Percentiles rank a stretch among this genome's conserved stretches.
phyloP scores from a whole-genome alignment of 1,284 basidiomycete species.

The Moniliella sp. region DNA sequence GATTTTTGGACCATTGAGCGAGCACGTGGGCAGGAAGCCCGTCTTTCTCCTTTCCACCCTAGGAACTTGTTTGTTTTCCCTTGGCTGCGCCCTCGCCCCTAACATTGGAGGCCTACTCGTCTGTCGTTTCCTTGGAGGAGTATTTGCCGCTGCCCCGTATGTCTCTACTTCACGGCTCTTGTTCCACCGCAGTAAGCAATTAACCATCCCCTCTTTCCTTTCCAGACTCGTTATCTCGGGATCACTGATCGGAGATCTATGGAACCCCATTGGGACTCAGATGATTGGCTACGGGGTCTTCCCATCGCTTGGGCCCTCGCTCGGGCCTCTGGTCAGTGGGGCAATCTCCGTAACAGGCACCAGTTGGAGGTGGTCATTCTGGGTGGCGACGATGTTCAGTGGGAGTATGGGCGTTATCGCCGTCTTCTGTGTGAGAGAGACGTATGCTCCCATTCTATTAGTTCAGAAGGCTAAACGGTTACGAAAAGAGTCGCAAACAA shows the following conservation, averaged over 20 bases:
- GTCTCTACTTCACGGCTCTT: too few relatives aligned
- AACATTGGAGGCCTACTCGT: slow-evolving; percentile 46
- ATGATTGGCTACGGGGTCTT: slow-evolving; percentile 49
- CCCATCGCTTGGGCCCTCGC: slow-evolving; percentile 52
- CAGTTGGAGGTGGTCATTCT: slow-evolving; percentile 53
- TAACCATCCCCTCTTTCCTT: too few relatives aligned
- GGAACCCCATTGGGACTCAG: slow-evolving; percentile 51
- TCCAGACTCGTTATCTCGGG: slow-evolving; percentile 40
- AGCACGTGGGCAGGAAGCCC: slow-evolving; percentile 42
- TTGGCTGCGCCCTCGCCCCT: slow-evolving; percentile 45
- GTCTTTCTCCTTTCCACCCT: slow-evolving; percentile 47
- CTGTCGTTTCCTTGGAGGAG: slow-evolving; percentile 49
- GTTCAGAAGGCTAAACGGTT: slow-evolving; percentile 39
- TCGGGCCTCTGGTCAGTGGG: slow-evolving; percentile 48
- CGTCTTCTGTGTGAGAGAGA: slow-evolving; percentile 54
- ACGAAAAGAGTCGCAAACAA: slow-evolving; percentile 46
- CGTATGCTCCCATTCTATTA: slow-evolving; percentile 43
- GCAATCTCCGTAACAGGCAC: slow-evolving; percentile 39
- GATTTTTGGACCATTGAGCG: slow-evolving; percentile 47
- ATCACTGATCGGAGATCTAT: slow-evolving; percentile 42
- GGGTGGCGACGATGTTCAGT: slow-evolving; percentile 49
- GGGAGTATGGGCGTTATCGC: slow-evolving; percentile 40
- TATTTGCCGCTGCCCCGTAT: slow-evolving; percentile 40
- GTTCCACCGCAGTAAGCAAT: too few relatives aligned
- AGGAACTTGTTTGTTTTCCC: slow-evolving; percentile 46